Conservation (phyloP, 2,329 filamentous ascomycete genomes). For the Fusarium proliferatum region DNA sequence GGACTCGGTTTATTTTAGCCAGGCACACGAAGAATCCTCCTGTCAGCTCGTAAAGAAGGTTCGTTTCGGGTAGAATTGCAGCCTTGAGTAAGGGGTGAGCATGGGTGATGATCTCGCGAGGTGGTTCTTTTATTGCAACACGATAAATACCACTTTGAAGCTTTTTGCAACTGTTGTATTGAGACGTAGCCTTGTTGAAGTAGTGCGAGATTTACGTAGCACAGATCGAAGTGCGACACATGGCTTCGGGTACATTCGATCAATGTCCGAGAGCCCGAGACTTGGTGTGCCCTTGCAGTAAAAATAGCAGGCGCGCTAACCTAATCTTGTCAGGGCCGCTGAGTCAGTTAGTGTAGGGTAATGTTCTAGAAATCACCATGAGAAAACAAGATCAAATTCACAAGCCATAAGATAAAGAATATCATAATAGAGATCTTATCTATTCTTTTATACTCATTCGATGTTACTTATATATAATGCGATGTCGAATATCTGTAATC, state of each 20-base stretch:
- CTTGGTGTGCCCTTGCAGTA: neutral
- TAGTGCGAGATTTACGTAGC: neutral
- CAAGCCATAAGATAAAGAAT: too few species aligned
- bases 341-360: neutral
- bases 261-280: neutral
- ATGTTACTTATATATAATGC: too few species aligned
- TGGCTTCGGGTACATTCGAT: neutral
- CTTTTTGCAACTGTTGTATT: neutral
- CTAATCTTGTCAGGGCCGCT: neutral
- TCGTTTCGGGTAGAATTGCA: neutral
- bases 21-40: constrained; percentile 8
- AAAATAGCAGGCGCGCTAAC: neutral
- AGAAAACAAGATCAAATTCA: too few species aligned
- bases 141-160: neutral
- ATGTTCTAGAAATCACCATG: rapidly evolving
- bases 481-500: too few species aligned
- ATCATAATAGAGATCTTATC: too few species aligned
- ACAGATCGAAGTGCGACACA: neutral
- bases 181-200: neutral
- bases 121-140: neutral
- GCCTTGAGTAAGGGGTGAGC: neutral
- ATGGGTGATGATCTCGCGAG: neutral
- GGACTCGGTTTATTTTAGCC: neutral
- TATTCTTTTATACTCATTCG: too few species aligned
- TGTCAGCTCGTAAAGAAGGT: constrained; percentile 17